phyloP scores from a whole-genome alignment of 1,284 basidiomycete species.

The Puccinia horiana region DNA sequence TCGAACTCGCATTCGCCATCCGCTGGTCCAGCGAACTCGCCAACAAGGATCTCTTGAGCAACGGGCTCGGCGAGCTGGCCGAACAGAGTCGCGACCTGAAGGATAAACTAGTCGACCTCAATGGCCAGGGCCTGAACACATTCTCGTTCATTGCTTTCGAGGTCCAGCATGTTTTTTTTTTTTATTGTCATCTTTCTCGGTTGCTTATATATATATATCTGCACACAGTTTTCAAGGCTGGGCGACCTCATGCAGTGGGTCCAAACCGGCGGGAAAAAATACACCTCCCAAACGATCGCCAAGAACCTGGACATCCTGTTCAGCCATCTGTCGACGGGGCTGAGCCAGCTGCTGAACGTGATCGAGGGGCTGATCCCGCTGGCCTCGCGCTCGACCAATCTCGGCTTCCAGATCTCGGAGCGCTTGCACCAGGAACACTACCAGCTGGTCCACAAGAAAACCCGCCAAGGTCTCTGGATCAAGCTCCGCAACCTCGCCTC shows the following conservation, averaged over 20 bases:
- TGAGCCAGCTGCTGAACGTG: slow-evolving; percentile 51
- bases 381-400: slow-evolving; percentile 51
- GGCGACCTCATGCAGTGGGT: slow-evolving; percentile 53
- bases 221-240: slow-evolving; percentile 53
- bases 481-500: slow-evolving; percentile 45
- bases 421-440: slow-evolving; percentile 49
- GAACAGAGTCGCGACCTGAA: slow-evolving; percentile 53
- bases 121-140: slow-evolving; percentile 50
- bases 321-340: slow-evolving; percentile 49
- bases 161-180: background rate
- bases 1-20: slow-evolving; percentile 55
- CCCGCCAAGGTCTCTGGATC: slow-evolving; percentile 40
- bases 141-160: slow-evolving; percentile 51
- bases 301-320: slow-evolving; percentile 53
- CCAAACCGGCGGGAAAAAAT: slow-evolving; percentile 23
- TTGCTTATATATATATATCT: slow-evolving; percentile 15
- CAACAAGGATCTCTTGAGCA: slow-evolving; percentile 50
- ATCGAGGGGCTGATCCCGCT: slow-evolving; percentile 53
- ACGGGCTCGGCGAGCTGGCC: slow-evolving; percentile 51
- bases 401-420: slow-evolving; percentile 50
- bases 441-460: slow-evolving; percentile 39
- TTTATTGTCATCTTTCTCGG: background rate
- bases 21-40: slow-evolving; percentile 52
- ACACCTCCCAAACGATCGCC: slow-evolving; percentile 47
- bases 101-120: slow-evolving; percentile 52